Conservation (phyloP, 352 stramenopile species). For the Globisporangium middletonii region DNA sequence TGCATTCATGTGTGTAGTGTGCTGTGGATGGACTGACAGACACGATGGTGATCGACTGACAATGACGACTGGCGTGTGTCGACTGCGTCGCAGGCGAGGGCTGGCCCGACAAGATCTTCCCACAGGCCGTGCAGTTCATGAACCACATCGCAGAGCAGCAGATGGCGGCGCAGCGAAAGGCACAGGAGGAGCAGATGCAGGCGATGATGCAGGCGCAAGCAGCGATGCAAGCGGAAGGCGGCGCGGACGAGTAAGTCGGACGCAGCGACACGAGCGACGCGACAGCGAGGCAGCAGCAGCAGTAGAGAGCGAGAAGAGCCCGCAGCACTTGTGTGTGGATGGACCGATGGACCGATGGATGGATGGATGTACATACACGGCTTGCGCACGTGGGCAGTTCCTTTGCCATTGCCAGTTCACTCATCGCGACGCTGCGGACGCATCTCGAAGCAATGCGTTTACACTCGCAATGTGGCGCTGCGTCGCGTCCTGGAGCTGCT, state of each 20-base stretch:
- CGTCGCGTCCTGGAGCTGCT: slow-evolving; percentile 41
- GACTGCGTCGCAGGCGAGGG: slow-evolving; percentile 41
- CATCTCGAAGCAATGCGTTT: slow-evolving; percentile 19
- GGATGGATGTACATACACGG: neutral
- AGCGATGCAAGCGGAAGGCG: slow-evolving; percentile 42
- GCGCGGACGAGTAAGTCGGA: slow-evolving; percentile 31
- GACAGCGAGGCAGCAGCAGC: slow-evolving; percentile 24
- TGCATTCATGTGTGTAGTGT: neutral
- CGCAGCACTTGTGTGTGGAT: too few species aligned
- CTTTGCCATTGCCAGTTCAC: too few species aligned
- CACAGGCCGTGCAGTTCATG: slow-evolving; percentile 86
- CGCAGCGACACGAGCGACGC: slow-evolving; percentile 55
- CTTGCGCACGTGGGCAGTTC: neutral
- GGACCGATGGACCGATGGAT: neutral
- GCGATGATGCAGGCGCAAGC: slow-evolving; percentile 47
- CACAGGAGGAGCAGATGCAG: slow-evolving; percentile 62
- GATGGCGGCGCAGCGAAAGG: slow-evolving; percentile 74
- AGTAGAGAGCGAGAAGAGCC: neutral
- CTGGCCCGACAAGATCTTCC: slow-evolving; percentile 86
- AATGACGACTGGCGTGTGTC: neutral
- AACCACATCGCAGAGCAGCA: slow-evolving; percentile 85
- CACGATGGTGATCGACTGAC: neutral
- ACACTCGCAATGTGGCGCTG: slow-evolving; percentile 48
- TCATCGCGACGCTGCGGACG: neutral
- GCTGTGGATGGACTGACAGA: slow-evolving; percentile 1